These are phyloP conservation scores for Clonostachys rosea DNA, from an alignment of 2,329 filamentous ascomycete genomes.

Conservation along the genomic window DNA sequence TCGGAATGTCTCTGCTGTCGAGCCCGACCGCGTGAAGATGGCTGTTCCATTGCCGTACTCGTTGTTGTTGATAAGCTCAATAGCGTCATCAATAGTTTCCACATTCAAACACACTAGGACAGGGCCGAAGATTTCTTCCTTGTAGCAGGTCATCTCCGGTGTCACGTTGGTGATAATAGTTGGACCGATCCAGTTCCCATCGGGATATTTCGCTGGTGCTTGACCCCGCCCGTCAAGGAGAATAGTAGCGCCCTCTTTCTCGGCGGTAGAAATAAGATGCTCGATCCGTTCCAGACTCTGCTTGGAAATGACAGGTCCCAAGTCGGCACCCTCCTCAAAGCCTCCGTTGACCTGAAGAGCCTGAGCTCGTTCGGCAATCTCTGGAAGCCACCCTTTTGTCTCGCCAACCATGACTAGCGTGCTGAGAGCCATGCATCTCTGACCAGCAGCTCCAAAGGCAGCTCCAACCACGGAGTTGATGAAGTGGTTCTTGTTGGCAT, in stretches of 20 bases:
- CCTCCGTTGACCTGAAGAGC: conserved; percentile 71
- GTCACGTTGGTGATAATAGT: conserved; percentile 82
- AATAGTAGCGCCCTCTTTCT: conserved; percentile 76
- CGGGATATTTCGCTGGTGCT: conserved; percentile 72
- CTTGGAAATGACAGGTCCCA: conserved; percentile 78
- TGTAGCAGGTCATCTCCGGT: conserved; percentile 78
- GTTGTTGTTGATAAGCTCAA: conserved; percentile 78
- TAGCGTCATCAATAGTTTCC: conserved; percentile 72
- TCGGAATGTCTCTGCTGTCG: conserved; percentile 75
- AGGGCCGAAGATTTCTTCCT: conserved; percentile 80
- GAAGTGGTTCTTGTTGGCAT: conserved; percentile 88
- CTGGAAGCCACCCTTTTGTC: conserved; percentile 76
- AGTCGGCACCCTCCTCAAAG: conserved; percentile 74
- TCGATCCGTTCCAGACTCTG: conserved; percentile 78
- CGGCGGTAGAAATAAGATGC: conserved; percentile 67
- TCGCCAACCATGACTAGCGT: conserved; percentile 81
- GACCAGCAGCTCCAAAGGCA: conserved; percentile 79
- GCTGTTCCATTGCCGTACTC: conserved; percentile 84
- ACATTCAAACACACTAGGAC: conserved; percentile 79
- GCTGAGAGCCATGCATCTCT: conserved; percentile 83
- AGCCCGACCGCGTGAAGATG: conserved; percentile 76
- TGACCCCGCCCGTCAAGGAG: conserved; percentile 76
- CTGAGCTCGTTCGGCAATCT: conserved; percentile 73
- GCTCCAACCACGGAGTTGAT: conserved; percentile 80
- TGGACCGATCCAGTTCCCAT: conserved; percentile 81